phyloP scores from a whole-genome alignment of 1,139 yeast species.

The Entelexis paramagnoliae region DNA sequence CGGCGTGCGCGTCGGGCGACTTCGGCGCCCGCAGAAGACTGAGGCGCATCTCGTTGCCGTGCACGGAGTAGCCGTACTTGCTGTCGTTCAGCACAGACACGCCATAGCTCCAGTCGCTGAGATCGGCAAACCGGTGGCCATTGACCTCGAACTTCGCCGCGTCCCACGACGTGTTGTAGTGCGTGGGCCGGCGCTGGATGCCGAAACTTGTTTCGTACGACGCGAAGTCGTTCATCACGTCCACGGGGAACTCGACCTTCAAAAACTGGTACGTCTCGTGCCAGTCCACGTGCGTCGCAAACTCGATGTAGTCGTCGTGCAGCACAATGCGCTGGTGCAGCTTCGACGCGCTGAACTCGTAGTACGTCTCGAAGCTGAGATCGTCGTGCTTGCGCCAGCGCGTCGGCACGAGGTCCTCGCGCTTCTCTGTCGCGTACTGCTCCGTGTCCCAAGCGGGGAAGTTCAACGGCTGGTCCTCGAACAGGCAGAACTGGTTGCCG shows the following conservation, averaged over 20 bases:
- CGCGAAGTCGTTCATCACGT: conserved; percentile 63
- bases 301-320: conserved; percentile 27
- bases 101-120: conserved; percentile 77
- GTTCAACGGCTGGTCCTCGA: conserved; percentile 79
- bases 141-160: conserved; percentile 94
- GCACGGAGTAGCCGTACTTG: conserved; percentile 86
- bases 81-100: conserved; percentile 75
- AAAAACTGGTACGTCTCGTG: conserved; percentile 77
- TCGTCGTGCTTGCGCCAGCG: conserved; percentile 36
- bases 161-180: conserved; percentile 91
- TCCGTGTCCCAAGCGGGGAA: conserved; percentile 99
- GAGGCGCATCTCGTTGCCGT: conserved; percentile 77
- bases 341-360: conserved; percentile 21
- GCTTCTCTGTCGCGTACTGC: conserved; percentile 48
- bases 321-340: conserved; percentile 40
- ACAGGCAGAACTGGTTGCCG: conserved; percentile 42
- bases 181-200: conserved; percentile 81
- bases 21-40: conserved; percentile 77
- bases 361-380: conserved; percentile 46
- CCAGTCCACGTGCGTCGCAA: conserved; percentile 66
- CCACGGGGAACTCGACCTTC: conserved; percentile 91
- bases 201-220: conserved; percentile 92
- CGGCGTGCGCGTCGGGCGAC: conserved; percentile 86
- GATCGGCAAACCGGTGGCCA: conserved; percentile 87
- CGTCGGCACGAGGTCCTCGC: conserved; percentile 10